Evolutionary conservation across 2,329 filamentous ascomycete genomes (phyloP), one percentile per base, ranked within the genome.

Genomic region (Corinectria fuckeliana): DNA sequence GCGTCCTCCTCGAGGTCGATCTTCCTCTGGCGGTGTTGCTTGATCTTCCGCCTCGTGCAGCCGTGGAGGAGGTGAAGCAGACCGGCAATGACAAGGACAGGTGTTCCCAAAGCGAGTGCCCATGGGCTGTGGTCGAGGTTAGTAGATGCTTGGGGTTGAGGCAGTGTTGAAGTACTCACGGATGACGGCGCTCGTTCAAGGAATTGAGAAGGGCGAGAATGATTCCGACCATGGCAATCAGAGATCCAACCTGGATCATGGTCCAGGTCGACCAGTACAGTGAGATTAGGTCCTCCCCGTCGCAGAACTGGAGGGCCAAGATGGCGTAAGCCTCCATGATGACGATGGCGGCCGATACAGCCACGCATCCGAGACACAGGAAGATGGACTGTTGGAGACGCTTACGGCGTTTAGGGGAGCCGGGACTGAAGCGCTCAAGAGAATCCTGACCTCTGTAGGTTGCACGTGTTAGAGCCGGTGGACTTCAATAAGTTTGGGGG

Each of bases 241-340:
- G 74, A 2, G 82, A 82, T 5, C 85, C 85, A 2, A 87, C 74
- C 65, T 87, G 85, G 5, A 86, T 75, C 78, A 85, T 84, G 20
- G 83, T 85, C 83, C 84, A 87, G 2, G 84, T 85, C 0, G 84
- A 82, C 85, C 85, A 87, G 71, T 86, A 87, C 0, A 87, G 74
- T 1, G 81, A 79, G 74, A 86, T 86, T 55, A 87, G 78, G 64
- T 86, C 82, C 65, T 88, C 85, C 9, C 84, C 84, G 34, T 85
- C 82, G 62, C 85, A 88, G 63, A 85, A 88, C 63, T 87, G 82
- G 4, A 86, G 71, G 1, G 82, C 82, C 56, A 85, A 66, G 16
- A 86, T 78, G 10, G 76, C 74, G 56, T 81, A 87, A 13, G 82
- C 82, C 69, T 88, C 84, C 72, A 87, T 77, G 52, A 86, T 73